Evolutionary conservation across 495 filamentous ascomycete genomes (phyloP), one percentile per base, ranked within the genome.

Genomic region (Penicillium steckii): DNA sequence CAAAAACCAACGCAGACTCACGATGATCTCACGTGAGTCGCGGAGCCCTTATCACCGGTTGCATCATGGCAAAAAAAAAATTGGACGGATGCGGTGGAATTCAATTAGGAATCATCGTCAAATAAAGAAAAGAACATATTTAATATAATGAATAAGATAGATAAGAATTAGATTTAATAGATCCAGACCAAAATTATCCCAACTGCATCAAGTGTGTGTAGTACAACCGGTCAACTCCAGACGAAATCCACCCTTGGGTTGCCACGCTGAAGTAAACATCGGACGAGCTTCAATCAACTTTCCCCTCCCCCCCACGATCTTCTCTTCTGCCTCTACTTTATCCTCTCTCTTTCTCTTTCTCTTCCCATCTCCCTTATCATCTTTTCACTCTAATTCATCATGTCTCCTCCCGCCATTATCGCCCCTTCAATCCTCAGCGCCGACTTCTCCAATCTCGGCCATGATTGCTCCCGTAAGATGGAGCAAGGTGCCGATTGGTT

Each of bases 391-490:
- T n/a, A 13, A 13, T 17, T 24, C 56, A 74, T 49, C 37, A 96
- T 96, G 94, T 75, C 88, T 35, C 95, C 92, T 0, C 81, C 87
- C 60, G 87, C 94, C 32, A 95, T 97, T 68, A 95, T 97, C 66
- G 91, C 93, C 8, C 94, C 94, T 15, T 98, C 94, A 13, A 97
- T 98, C 57, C 86, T 98, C 40, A 93, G 91, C 61, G 95, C 94
- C 48, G 91, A 98, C 78, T 98, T 98, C 69, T 90, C 84, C 57
- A 78, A 84, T 50, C 85, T 98, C 37, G 89, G 91, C 61, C 78
- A 79, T 60, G 94, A 88, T 69, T 98, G 94, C 73, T 81, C 82
- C 17, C 76, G 80, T 48, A 95, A 88, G 48, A 96, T 98, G 55
- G 75, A 76, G 19, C 77, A 89, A 44, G 89, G 90, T 38, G 88